phyloP scores from a whole-genome alignment of 352 stramenopile genomes.

The Aphanomyces euteiches region DNA sequence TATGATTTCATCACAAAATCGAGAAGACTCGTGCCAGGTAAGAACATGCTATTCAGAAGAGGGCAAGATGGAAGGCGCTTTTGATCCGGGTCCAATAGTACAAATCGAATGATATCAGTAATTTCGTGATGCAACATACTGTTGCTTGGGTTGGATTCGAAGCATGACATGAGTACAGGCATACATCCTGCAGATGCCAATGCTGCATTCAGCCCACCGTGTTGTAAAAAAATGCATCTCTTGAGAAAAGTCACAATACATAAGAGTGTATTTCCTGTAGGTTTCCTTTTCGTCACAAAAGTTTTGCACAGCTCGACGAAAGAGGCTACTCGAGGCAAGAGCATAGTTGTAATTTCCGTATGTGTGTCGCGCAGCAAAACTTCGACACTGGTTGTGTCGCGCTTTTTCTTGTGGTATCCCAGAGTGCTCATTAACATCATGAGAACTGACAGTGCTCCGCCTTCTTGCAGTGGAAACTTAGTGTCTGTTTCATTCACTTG shows the following conservation, averaged over 20 bases:
- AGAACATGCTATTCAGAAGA: slow-evolving; percentile 74
- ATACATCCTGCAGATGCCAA: slow-evolving; percentile 74
- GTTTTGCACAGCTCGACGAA: slow-evolving; percentile 70
- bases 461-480: slow-evolving; percentile 43
- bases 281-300: slow-evolving; percentile 57
- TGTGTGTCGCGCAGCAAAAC: slow-evolving; percentile 50
- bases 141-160: slow-evolving; percentile 72
- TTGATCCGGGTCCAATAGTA: slow-evolving; percentile 79
- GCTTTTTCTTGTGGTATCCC: slow-evolving; percentile 80
- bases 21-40: slow-evolving; percentile 62
- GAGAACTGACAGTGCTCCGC: slow-evolving; percentile 74
- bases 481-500: slow-evolving; percentile 38
- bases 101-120: slow-evolving; percentile 82
- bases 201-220: slow-evolving; percentile 57
- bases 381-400: slow-evolving; percentile 71
- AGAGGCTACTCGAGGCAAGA: slow-evolving; percentile 69
- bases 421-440: slow-evolving; percentile 85
- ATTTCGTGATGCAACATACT: slow-evolving; percentile 81
- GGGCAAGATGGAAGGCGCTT: slow-evolving; percentile 74
- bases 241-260: slow-evolving; percentile 81
- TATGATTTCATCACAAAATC: slow-evolving; percentile 81
- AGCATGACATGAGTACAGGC: slow-evolving; percentile 75
- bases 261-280: slow-evolving; percentile 65
- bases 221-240: slow-evolving; percentile 77
- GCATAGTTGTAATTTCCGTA: slow-evolving; percentile 42